phyloP scores from a whole-genome alignment of 1,284 basidiomycete genomes.

The Apiotrichum siamense region DNA sequence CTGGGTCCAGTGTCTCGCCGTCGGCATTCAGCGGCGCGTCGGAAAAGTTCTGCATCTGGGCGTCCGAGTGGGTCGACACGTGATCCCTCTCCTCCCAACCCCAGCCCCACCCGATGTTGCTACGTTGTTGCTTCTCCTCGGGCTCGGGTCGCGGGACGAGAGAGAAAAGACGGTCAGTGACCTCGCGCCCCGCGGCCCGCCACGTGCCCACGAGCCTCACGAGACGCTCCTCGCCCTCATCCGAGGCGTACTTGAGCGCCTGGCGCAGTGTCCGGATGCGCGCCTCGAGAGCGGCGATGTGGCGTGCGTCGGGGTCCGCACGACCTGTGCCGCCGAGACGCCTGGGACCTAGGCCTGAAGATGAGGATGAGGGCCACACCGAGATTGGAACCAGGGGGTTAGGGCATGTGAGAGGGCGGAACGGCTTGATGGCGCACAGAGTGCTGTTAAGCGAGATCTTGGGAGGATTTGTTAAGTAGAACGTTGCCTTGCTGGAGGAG shows the following conservation, averaged over 20 bases:
- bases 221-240: constrained; percentile 28
- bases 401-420: constrained; percentile 26
- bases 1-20: constrained; percentile 29
- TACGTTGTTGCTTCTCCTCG: background rate
- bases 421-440: too few species aligned
- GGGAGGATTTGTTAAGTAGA: too few species aligned
- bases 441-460: too few species aligned
- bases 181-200: constrained; percentile 37
- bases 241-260: constrained; percentile 25
- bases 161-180: constrained; percentile 36
- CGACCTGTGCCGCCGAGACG: too few species aligned
- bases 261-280: constrained; percentile 24
- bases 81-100: background rate
- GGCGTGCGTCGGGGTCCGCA: constrained; percentile 1
- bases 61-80: constrained; percentile 4
- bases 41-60: constrained; percentile 16
- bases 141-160: constrained; percentile 16
- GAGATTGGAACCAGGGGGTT: too few species aligned
- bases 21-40: constrained; percentile 18
- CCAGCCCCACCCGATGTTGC: background rate
- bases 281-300: constrained; percentile 24
- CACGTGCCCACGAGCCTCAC: constrained; percentile 26
- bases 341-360: too few species aligned
- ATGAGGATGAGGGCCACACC: constrained; percentile 8
- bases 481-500: too few species aligned